phyloP scores from a whole-genome alignment of 805 yeast species.

The Yarrowia sp. region DNA sequence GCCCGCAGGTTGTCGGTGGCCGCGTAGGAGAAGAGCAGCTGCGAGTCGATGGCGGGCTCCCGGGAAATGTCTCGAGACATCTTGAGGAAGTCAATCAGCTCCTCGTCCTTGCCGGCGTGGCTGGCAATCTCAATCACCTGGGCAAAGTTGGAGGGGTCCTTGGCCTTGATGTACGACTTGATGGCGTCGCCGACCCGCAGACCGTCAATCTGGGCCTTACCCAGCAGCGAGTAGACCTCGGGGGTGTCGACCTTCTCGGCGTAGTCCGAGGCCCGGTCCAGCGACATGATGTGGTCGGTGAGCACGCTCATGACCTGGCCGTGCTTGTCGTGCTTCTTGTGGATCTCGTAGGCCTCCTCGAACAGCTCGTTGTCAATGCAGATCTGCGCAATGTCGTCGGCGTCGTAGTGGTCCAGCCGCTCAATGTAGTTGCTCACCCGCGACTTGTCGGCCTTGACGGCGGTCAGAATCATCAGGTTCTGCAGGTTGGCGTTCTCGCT shows the following conservation, averaged over 20 bases:
- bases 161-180: constrained; percentile 87
- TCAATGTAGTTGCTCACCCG: constrained; percentile 85
- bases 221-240: constrained; percentile 92
- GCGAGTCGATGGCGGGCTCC: constrained; percentile 93
- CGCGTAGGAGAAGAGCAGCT: constrained; percentile 87
- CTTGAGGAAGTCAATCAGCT: constrained; percentile 79
- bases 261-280: constrained; percentile 92
- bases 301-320: constrained; percentile 85
- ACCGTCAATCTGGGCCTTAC: constrained; percentile 95
- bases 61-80: constrained; percentile 93
- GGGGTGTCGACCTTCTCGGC: constrained; percentile 88
- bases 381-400: constrained; percentile 90
- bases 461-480: constrained; percentile 90
- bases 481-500: constrained; percentile 94
- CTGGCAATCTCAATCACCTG: constrained; percentile 94
- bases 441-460: constrained; percentile 91
- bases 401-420: constrained; percentile 87
- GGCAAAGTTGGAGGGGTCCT: constrained; percentile 86
- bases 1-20: constrained; percentile 75
- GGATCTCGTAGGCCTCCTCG: constrained; percentile 95
- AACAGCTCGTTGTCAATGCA: constrained; percentile 85
- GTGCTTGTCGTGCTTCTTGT: constrained; percentile 80
- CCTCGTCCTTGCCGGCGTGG: constrained; percentile 96
- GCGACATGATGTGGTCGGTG: constrained; percentile 90
- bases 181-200: constrained; percentile 90